These are phyloP conservation scores for Parastagonospora nodorum DNA, from an alignment of 2,329 filamentous ascomycete species.

Conservation along the genomic window DNA sequence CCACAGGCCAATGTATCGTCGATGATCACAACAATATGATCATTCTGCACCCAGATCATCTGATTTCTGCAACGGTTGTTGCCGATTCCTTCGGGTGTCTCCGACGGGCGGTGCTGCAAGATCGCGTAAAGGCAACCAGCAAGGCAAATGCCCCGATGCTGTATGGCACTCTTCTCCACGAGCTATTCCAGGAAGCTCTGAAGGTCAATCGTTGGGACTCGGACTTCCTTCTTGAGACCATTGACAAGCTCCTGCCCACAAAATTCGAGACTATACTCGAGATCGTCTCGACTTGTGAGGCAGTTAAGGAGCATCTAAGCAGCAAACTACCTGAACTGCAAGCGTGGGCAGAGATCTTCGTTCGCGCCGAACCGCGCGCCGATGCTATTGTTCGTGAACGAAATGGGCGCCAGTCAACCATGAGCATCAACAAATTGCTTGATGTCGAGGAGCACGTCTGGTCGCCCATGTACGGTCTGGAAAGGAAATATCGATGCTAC, in stretches of 20 bases:
- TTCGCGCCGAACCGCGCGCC: slow-evolving; percentile 71
- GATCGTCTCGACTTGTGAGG: slow-evolving; percentile 74
- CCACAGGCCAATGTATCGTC: slow-evolving; percentile 74
- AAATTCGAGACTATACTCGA: slow-evolving; percentile 90
- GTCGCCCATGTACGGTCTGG: slow-evolving; percentile 93
- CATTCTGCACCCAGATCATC: slow-evolving; percentile 91
- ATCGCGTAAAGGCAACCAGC: slow-evolving; percentile 89
- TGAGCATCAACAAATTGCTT: slow-evolving; percentile 91
- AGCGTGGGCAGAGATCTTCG: slow-evolving; percentile 82
- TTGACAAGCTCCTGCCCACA: slow-evolving; percentile 71
- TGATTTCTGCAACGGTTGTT: slow-evolving; percentile 92
- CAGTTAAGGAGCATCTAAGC: slow-evolving; percentile 78
- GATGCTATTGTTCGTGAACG: slow-evolving; percentile 79
- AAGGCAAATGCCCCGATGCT: slow-evolving; percentile 80
- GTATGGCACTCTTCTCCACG: slow-evolving; percentile 92
- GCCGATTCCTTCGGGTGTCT: slow-evolving; percentile 95
- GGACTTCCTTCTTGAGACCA: slow-evolving; percentile 67
- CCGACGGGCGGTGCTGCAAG: slow-evolving; percentile 88
- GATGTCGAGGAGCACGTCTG: slow-evolving; percentile 98
- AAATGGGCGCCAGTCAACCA: slow-evolving; percentile 73
- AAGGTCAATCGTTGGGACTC: slow-evolving; percentile 81
- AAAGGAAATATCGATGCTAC: slow-evolving; percentile 99
- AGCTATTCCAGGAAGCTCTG: slow-evolving; percentile 91
- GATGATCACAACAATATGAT: slow-evolving; percentile 84
- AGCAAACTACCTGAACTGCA: slow-evolving; percentile 83